Evolutionary conservation across 768 basidiomycete species (phyloP), one percentile per base, ranked within the genome.

Genomic region (Suillus americanus): DNA sequence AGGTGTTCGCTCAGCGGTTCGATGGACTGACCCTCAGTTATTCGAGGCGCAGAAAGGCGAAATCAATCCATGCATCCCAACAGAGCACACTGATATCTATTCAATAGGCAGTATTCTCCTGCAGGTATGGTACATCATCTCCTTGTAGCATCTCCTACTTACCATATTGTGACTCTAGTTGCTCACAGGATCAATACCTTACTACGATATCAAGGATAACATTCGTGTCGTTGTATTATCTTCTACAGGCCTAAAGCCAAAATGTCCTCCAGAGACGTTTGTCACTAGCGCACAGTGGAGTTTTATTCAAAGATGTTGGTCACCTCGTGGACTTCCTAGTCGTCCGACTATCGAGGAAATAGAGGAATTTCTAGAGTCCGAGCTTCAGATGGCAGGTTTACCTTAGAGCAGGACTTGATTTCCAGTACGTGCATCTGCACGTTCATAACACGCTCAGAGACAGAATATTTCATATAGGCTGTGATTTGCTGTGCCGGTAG

Each of bases 291-390:
- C 20, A 35, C 59, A 53, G 9, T 66, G 60, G 63, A 13, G 23
- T 10, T 61, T 66, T 25, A 61, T 66, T 23, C 41, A 64, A 35
- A 18, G 57, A 40, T 66, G 66, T 8, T 66, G 66, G 66, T 45
- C 48, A 6, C 38, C 51, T 9, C 12, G 18, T 18, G 62, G 12
- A 30, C 10, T 48, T 55, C 3, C 20, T 9, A 14, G 20, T 12
- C 66, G 64, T 38, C 60, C 66, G 0, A 54, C 66, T 13, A 48
- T 48, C 10, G 51, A 48, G 18, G 63, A 64, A 30, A 46, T 66
- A 33, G 56, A 43, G 10, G 43, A 41, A 16, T 64, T 61, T 35
- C 37, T 54, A 2, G 38, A 13, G 37, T 33, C n/a, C 3, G 65
- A 64, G 40, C 33, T 64, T 3, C 30, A 10, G 53, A 20, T 54